A percentile compares a stretch with the other conserved stretches of the same genome.
Evolutionary conservation across 2,329 filamentous ascomycete species (phyloP).

Genomic region (Colletotrichum endophyticum): DNA sequence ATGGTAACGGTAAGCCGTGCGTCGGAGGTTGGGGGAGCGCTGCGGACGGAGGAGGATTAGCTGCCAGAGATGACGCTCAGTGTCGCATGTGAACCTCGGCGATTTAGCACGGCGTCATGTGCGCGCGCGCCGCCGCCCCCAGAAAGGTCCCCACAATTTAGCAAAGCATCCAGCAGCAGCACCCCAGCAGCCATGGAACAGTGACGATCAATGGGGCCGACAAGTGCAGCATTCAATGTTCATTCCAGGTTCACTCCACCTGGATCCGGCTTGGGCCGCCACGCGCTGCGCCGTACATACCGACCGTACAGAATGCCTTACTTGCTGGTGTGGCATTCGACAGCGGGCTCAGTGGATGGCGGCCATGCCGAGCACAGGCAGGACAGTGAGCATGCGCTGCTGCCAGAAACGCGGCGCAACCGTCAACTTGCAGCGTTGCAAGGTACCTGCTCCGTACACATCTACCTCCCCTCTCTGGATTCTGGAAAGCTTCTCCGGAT

Average conservation of each 20-base stretch:
- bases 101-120: conserved; percentile 19
- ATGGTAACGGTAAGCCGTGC: conserved; percentile 10
- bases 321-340: neutral
- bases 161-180: neutral
- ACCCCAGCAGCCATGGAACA: neutral
- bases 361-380: neutral
- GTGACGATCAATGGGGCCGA: neutral
- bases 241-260: neutral
- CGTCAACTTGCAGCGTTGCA: neutral
- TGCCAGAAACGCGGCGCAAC: neutral
- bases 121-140: neutral
- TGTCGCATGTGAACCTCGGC: conserved; percentile 25
- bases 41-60: conserved; percentile 10
- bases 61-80: conserved; percentile 14
- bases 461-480: neutral
- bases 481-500: neutral
- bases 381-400: neutral
- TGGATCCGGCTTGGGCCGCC: neutral
- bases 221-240: neutral
- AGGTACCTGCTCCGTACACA: neutral
- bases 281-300: neutral
- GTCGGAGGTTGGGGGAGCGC: conserved; percentile 6
- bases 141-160: neutral
- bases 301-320: neutral
- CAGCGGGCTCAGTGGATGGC: neutral